These are phyloP conservation scores for Boletellus sp. DNA, from an alignment of 1,284 basidiomycete genomes.

Conservation along the genomic window DNA sequence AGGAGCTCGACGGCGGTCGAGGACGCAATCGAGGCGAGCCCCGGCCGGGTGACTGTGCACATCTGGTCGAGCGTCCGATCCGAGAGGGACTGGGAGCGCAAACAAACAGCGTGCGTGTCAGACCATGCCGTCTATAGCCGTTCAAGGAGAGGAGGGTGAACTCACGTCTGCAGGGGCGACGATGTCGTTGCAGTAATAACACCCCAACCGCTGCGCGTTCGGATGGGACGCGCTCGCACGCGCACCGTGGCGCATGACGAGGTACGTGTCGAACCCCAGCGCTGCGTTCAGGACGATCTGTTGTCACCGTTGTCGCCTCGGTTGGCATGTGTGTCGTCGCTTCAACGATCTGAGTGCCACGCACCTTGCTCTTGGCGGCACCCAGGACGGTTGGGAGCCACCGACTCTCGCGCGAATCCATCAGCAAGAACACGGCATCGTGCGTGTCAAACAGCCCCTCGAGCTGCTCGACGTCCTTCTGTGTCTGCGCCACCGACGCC, in stretches of 20 bases:
- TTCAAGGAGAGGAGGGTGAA: neutral
- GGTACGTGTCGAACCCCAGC: slow-evolving; percentile 92
- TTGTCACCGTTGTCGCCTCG: no score
- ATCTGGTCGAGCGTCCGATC: slow-evolving; percentile 97
- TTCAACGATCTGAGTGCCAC: slow-evolving; percentile 7
- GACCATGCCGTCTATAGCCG: no score
- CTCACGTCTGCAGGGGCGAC: slow-evolving; percentile 92
- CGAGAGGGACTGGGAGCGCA: slow-evolving; percentile 68
- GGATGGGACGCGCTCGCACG: slow-evolving; percentile 35
- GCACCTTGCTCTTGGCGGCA: slow-evolving; percentile 78
- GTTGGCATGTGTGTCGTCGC: neutral
- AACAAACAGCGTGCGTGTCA: neutral
- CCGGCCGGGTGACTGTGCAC: slow-evolving; percentile 98
- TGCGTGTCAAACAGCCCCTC: slow-evolving; percentile 80
- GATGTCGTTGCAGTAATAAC: slow-evolving; percentile 98
- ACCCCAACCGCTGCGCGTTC: slow-evolving; percentile 60
- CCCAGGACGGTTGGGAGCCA: slow-evolving; percentile 94
- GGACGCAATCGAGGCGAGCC: slow-evolving; percentile 88
- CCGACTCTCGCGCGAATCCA: slow-evolving; percentile 94
- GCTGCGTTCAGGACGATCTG: slow-evolving; percentile 94
- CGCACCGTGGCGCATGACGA: slow-evolving; percentile 95
- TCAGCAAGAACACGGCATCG: slow-evolving; percentile 91
- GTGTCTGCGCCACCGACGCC: slow-evolving; percentile 51
- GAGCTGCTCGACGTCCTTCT: slow-evolving; percentile 67
- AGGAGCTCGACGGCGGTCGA: slow-evolving; percentile 92